A percentile compares a stretch with the other conserved stretches of the same genome.
phyloP scores from a whole-genome alignment of 139 green algal genomes.

The Coelastrella sp. region DNA sequence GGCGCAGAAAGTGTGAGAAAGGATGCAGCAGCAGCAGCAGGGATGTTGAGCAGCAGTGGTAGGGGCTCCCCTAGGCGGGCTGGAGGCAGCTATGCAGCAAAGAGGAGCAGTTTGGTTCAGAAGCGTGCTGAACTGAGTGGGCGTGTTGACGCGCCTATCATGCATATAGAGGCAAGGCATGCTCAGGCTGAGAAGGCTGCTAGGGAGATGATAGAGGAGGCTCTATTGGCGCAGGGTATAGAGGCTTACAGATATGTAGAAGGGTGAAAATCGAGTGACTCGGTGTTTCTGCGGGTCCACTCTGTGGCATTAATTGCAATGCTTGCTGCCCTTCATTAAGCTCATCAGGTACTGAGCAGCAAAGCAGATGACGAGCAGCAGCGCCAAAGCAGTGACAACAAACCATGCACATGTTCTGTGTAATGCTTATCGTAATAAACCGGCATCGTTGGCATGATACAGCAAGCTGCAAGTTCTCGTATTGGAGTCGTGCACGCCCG shows the following conservation, averaged over 20 bases:
- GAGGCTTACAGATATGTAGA: constrained; percentile 35
- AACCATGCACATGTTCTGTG: too few relatives aligned
- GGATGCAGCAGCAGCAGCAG: constrained; percentile 9
- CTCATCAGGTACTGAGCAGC: too few relatives aligned
- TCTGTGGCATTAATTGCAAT: too few relatives aligned
- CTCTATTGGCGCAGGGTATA: constrained; percentile 35
- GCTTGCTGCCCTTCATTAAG: too few relatives aligned
- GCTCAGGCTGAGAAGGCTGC: constrained; percentile 35
- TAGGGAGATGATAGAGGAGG: constrained; percentile 32
- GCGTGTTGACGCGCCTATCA: constrained; percentile 19
- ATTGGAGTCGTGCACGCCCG: too few relatives aligned
- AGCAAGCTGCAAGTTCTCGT: too few relatives aligned
- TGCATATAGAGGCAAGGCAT: constrained; percentile 46
- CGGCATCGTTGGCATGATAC: too few relatives aligned
- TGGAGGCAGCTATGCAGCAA: neutral
- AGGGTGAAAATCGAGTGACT: neutral
- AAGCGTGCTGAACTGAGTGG: neutral
- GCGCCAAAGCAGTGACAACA: too few relatives aligned
- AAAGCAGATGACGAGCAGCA: too few relatives aligned
- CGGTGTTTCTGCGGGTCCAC: neutral
- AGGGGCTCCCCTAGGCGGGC: neutral
- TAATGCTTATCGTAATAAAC: too few relatives aligned
- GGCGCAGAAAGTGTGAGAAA: neutral
- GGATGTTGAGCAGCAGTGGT: too few relatives aligned
- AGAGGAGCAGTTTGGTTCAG: neutral